phyloP scores from a whole-genome alignment of 2,329 filamentous ascomycete species.

The Fusarium heterosporum region DNA sequence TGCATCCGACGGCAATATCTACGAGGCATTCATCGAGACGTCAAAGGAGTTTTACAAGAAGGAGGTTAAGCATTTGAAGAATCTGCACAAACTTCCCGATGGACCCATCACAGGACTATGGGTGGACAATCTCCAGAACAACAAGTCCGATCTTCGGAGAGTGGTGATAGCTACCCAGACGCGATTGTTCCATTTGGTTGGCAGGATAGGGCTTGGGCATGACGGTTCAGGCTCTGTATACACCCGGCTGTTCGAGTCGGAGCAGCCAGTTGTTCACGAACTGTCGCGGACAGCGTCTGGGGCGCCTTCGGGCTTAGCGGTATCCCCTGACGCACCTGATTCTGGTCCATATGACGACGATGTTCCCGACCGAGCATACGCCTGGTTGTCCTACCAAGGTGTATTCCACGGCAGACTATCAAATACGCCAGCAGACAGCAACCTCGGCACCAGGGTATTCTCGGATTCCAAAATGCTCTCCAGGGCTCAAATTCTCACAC shows the following conservation, averaged over 20 bases:
- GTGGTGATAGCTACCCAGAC: constrained; percentile 84
- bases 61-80: constrained; percentile 92
- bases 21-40: constrained; percentile 94
- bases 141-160: constrained; percentile 77
- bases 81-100: constrained; percentile 83
- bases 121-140: constrained; percentile 78
- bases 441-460: constrained; percentile 80
- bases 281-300: constrained; percentile 67
- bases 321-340: constrained; percentile 80
- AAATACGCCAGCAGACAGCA: constrained; percentile 66
- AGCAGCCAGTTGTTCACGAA: constrained; percentile 83
- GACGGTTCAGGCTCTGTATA: constrained; percentile 90
- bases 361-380: constrained; percentile 80
- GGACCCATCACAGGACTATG: constrained; percentile 87
- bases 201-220: constrained; percentile 78
- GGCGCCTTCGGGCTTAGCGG: constrained; percentile 72
- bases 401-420: constrained; percentile 87
- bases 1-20: constrained; percentile 92
- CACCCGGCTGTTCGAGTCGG: constrained; percentile 86
- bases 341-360: constrained; percentile 66
- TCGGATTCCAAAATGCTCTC: constrained; percentile 82
- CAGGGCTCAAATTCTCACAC: constrained; percentile 76
- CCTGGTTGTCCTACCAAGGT: constrained; percentile 90
- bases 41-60: constrained; percentile 94
- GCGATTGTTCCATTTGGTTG: constrained; percentile 83